Conservation (phyloP, 2,329 filamentous ascomycete species). For the Fusarium sp. region DNA sequence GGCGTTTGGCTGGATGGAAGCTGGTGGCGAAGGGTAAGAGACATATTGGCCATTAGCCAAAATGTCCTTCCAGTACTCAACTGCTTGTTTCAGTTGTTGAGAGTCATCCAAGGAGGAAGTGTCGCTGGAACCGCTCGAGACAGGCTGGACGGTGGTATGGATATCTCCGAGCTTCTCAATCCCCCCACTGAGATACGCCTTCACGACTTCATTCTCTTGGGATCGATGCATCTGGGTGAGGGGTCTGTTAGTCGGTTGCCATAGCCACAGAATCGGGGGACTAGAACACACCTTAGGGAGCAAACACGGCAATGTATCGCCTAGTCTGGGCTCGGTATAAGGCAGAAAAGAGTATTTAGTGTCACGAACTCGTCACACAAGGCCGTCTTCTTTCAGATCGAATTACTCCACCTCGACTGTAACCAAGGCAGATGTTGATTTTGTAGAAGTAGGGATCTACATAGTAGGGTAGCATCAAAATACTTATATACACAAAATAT, state of each 20-base stretch:
- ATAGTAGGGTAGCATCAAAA: not conserved
- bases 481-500: not conserved
- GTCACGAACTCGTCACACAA: not conserved
- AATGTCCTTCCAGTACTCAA: not conserved
- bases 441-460: not conserved
- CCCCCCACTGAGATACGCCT: not conserved
- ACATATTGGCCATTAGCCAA: not conserved
- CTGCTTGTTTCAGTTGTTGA: not conserved
- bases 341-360: not conserved
- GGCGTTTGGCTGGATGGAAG: not conserved
- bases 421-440: not conserved
- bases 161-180: not conserved
- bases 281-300: not conserved
- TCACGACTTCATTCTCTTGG: not conserved
- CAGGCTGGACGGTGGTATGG: not conserved
- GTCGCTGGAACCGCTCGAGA: not conserved
- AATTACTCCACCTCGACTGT: not conserved
- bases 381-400: not conserved
- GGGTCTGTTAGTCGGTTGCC: not conserved
- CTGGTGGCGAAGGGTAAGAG: not conserved
- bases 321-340: not conserved
- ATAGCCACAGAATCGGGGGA: not conserved
- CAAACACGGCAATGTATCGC: not conserved
- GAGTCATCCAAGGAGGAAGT: not conserved
- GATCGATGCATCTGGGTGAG: not conserved